These are phyloP conservation scores for Diaporthe capsici DNA, from an alignment of 2,329 filamentous ascomycete genomes.

Conservation along the genomic window DNA sequence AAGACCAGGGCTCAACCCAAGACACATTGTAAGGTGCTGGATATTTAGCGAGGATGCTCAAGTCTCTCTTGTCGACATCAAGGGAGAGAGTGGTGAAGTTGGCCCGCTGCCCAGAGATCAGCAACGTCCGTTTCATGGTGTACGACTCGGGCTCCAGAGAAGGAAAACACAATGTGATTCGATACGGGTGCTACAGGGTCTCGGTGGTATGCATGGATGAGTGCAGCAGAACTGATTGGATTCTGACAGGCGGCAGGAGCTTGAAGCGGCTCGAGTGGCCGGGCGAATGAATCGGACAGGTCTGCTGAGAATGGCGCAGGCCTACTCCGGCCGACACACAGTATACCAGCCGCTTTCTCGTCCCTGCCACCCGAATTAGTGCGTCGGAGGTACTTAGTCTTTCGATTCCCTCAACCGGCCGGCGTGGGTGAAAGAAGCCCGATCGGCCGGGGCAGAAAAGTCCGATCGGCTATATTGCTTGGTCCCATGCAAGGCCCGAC, in stretches of 20 bases:
- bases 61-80: background rate
- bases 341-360: background rate
- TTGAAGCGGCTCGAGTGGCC: background rate
- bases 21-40: background rate
- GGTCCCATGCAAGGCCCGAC: background rate
- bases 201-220: background rate
- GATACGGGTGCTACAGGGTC: background rate
- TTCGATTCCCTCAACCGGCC: background rate
- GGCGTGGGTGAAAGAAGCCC: background rate
- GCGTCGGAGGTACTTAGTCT: background rate
- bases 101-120: constrained; percentile 1
- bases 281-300: background rate
- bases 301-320: background rate
- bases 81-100: background rate
- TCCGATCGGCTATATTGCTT: constrained; percentile 10
- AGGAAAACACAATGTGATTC: background rate
- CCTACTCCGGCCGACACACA: background rate
- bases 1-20: constrained; percentile 10
- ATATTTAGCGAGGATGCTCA: background rate
- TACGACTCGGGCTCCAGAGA: no score
- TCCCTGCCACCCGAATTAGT: background rate
- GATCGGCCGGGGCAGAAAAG: background rate
- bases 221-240: background rate
- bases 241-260: background rate
- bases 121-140: background rate